These are phyloP conservation scores for Bisporella sp. DNA, from an alignment of 2,329 filamentous ascomycete genomes.

Conservation along the genomic window DNA sequence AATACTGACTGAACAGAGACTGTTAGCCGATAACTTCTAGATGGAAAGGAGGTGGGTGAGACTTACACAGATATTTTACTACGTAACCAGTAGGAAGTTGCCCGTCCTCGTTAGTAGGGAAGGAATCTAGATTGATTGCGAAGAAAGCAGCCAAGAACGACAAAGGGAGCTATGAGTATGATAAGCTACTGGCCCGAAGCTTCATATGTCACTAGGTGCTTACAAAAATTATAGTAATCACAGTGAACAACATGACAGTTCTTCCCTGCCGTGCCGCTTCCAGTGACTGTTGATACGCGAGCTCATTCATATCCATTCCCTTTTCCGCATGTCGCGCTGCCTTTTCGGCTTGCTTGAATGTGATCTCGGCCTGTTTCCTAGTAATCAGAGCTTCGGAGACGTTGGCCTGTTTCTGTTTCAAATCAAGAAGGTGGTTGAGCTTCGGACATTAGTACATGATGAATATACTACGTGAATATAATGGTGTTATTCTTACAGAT, in stretches of 20 bases:
- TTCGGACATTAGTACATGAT: background rate
- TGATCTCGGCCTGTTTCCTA: conserved; percentile 1
- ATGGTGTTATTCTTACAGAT: background rate
- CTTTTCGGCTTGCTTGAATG: background rate
- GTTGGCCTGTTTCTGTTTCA: conserved; percentile 10
- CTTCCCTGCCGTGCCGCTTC: conserved; percentile 2
- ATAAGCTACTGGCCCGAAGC: no score
- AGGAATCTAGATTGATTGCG: conserved; percentile 2
- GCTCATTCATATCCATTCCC: background rate
- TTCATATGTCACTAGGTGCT: background rate
- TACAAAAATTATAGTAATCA: conserved; percentile 6
- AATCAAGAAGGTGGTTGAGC: conserved; percentile 7
- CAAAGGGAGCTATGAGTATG: background rate
- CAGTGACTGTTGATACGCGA: background rate
- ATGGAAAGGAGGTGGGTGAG: background rate
- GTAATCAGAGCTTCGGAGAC: conserved; percentile 2
- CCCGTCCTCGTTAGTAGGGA: background rate
- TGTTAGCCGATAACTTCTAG: background rate
- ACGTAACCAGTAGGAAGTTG: background rate
- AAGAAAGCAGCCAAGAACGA: conserved; percentile 5
- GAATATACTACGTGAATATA: background rate
- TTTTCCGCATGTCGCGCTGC: background rate
- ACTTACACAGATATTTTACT: background rate
- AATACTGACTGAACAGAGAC: background rate
- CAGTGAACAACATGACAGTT: conserved; percentile 3